phyloP scores from a whole-genome alignment of 768 basidiomycete species.

The Paxillus rubicundulus region DNA sequence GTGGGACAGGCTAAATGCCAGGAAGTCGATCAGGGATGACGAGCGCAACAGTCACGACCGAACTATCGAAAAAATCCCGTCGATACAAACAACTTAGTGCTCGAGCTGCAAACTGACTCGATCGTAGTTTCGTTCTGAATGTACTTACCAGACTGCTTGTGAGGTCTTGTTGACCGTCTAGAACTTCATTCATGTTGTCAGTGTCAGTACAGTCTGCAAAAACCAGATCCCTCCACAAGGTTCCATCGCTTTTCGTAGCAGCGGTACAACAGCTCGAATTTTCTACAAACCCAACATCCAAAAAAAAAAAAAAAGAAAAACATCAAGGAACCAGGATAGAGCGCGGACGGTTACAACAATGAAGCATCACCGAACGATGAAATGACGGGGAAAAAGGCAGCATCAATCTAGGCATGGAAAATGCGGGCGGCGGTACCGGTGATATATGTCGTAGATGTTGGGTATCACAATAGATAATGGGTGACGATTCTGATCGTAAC shows the following conservation, averaged over 20 bases:
- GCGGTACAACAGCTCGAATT: constrained; percentile 3
- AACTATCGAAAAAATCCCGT: constrained; percentile 8
- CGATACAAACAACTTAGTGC: not conserved
- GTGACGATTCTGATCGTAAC: not conserved
- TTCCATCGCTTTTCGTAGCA: not conserved
- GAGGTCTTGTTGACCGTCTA: too few species aligned
- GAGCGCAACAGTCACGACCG: constrained; percentile 2
- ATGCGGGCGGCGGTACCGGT: not conserved
- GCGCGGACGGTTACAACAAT: constrained; percentile 7
- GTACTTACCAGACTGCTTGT: not conserved
- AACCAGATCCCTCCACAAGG: too few species aligned
- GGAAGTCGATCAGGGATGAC: constrained; percentile 11
- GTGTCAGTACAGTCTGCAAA: too few species aligned
- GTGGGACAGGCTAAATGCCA: constrained; percentile 9
- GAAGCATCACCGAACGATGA: not conserved
- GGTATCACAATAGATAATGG: constrained; percentile 19
- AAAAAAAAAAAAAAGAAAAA: constrained; percentile 11
- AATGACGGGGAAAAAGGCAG: not conserved
- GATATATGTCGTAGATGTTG: constrained; percentile 2
- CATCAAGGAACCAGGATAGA: constrained; percentile 6
- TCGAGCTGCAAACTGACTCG: not conserved
- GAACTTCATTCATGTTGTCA: too few species aligned
- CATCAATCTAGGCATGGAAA: not conserved
- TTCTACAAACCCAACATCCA: constrained; percentile 3
- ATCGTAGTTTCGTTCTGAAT: not conserved